Percentiles rank a stretch among this genome's conserved stretches.
Conservation (phyloP, 768 basidiomycete species). For the Hypholoma fasciculare region DNA sequence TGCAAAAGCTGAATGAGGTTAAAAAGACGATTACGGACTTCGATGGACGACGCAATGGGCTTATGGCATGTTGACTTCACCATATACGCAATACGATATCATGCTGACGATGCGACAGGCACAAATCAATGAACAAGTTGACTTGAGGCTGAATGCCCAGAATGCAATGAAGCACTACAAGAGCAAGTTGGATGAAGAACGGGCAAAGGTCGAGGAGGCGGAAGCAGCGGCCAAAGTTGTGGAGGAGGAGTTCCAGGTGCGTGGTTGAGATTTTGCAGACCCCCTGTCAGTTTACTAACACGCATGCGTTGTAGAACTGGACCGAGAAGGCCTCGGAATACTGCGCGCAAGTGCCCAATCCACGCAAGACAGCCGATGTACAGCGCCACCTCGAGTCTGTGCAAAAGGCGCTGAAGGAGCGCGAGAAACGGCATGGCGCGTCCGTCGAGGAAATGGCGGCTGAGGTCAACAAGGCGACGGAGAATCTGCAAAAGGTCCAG, state of each 20-base stretch:
- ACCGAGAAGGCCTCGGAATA: slow-evolving; percentile 60
- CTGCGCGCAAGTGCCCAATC: slow-evolving; percentile 57
- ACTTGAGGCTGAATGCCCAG: slow-evolving; percentile 50
- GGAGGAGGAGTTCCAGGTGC: slow-evolving; percentile 63
- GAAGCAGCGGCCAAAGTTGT: slow-evolving; percentile 50
- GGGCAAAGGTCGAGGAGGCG: slow-evolving; percentile 40
- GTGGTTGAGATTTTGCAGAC: slow-evolving; percentile 12
- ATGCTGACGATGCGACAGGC: slow-evolving; percentile 31
- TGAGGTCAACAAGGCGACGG: slow-evolving; percentile 66
- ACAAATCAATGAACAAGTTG: slow-evolving; percentile 45
- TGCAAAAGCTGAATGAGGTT: slow-evolving; percentile 44
- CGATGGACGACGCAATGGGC: slow-evolving; percentile 38
- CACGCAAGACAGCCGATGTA: slow-evolving; percentile 56
- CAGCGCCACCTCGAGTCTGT: slow-evolving; percentile 64
- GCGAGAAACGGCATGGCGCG: slow-evolving; percentile 73
- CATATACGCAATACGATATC: not conserved
- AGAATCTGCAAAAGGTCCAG: slow-evolving; percentile 58
- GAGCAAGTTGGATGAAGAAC: slow-evolving; percentile 53
- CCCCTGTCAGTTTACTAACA: not conserved
- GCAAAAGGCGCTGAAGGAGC: slow-evolving; percentile 62
- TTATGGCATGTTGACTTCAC: slow-evolving; percentile 38
- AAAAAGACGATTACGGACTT: slow-evolving; percentile 53
- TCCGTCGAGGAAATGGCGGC: slow-evolving; percentile 76
- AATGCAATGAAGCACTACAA: slow-evolving; percentile 46
- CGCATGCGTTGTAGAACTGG: slow-evolving; percentile 55